Percentiles rank a stretch among this genome's conserved stretches.
phyloP scores from a whole-genome alignment of 768 basidiomycete genomes.

The Tricholoma sp. region DNA sequence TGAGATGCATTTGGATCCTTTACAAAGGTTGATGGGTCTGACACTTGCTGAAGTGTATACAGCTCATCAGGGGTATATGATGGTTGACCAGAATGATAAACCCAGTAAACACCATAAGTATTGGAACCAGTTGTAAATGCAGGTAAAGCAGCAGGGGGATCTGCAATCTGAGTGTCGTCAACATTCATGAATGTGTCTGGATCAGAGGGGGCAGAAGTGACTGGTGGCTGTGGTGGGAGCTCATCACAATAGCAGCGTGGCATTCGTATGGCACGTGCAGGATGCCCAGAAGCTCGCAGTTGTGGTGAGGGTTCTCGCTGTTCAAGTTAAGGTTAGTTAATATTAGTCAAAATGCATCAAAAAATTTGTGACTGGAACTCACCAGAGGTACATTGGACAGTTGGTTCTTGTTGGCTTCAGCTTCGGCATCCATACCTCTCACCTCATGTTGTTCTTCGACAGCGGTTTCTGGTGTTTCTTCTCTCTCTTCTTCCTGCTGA shows the following conservation, averaged over 20 bases:
- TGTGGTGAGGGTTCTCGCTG: background rate
- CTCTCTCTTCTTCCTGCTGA: background rate
- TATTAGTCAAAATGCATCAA: background rate
- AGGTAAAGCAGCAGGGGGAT: background rate
- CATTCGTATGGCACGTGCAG: background rate
- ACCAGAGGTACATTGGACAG: background rate
- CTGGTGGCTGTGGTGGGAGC: background rate
- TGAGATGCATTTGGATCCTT: background rate
- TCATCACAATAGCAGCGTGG: background rate
- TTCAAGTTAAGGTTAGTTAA: background rate
- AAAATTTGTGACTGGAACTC: background rate
- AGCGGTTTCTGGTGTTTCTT: background rate
- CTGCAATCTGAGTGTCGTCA: background rate
- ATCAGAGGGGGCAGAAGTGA: background rate
- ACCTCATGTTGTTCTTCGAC: background rate
- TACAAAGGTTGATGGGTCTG: background rate
- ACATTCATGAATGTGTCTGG: background rate
- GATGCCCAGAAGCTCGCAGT: background rate
- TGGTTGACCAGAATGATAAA: background rate
- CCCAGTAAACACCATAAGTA: constrained; percentile 2
- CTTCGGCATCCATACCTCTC: background rate
- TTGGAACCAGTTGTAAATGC: background rate
- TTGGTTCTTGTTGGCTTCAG: background rate
- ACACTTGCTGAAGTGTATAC: background rate
- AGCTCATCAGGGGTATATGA: constrained; percentile 6